These are phyloP conservation scores for Cyclocybe aegerita DNA, from an alignment of 768 basidiomycete genomes.

Conservation along the genomic window DNA sequence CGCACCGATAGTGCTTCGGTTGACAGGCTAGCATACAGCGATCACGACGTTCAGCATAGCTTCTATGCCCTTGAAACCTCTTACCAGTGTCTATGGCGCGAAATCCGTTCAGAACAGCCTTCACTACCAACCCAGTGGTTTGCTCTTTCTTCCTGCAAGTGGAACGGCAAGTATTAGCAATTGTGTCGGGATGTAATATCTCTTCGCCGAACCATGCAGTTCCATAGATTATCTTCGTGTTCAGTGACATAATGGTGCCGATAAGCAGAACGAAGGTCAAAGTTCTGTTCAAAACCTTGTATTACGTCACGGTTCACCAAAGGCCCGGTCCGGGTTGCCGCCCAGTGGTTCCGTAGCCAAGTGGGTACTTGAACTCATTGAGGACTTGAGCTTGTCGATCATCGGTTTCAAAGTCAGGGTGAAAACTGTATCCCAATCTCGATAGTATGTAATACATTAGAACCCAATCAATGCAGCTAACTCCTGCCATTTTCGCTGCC, in stretches of 20 bases:
- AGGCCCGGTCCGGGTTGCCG: too few species aligned
- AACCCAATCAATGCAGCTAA: too few species aligned
- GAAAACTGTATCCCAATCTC: too few species aligned
- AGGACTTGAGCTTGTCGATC: too few species aligned
- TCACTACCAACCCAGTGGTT: slow-evolving; percentile 66
- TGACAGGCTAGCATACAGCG: slow-evolving; percentile 50
- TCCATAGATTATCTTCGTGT: slow-evolving; percentile 54
- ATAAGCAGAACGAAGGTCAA: neutral
- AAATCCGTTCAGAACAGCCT: slow-evolving; percentile 76
- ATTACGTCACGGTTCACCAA: too few species aligned
- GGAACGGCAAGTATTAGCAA: neutral
- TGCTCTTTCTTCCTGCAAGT: slow-evolving; percentile 70
- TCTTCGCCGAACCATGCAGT: slow-evolving; percentile 54
- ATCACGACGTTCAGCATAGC: neutral
- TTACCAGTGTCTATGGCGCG: slow-evolving; percentile 81
- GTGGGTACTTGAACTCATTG: too few species aligned
- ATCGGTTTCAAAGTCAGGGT: too few species aligned
- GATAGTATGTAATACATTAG: too few species aligned
- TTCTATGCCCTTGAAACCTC: slow-evolving; percentile 15
- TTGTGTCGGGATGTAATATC: neutral
- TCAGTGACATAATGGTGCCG: slow-evolving; percentile 14
- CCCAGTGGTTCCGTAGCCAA: too few species aligned
- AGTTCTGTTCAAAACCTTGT: too few species aligned
- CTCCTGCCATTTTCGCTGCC: too few species aligned
- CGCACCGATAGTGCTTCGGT: slow-evolving; percentile 70